phyloP scores from a whole-genome alignment of 441 rosid genomes.

The Lepidium campestre region DNA sequence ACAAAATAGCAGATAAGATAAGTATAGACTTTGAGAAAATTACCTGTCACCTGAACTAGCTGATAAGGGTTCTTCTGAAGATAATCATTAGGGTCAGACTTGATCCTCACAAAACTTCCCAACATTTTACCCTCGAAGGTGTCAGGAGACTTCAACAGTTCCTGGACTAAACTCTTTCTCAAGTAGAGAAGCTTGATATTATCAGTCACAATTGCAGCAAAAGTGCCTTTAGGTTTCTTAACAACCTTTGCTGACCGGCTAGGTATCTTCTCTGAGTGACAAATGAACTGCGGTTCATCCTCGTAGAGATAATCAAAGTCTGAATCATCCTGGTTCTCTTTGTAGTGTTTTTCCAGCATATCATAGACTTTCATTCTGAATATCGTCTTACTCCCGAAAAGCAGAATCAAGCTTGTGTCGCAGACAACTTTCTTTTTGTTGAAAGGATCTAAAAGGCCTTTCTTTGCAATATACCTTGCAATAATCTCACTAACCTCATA shows the following conservation, averaged over 20 bases:
- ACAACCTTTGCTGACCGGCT: conserved; percentile 22
- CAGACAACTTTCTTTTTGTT: conserved; percentile 52
- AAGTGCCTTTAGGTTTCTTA: conserved; percentile 35
- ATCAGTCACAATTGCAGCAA: conserved; percentile 46
- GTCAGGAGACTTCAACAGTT: conserved; percentile 37
- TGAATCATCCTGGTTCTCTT: conserved; percentile 43
- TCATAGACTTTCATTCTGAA: conserved; percentile 37
- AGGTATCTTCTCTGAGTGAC: conserved; percentile 23
- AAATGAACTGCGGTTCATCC: conserved; percentile 32
- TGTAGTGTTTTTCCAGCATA: conserved; percentile 45
- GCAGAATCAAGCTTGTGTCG: conserved; percentile 34
- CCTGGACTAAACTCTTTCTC: conserved; percentile 49
- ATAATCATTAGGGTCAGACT: conserved; percentile 54
- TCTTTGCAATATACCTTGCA: conserved; percentile 32
- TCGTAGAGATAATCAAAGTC: conserved; percentile 41
- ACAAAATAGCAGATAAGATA: not conserved
- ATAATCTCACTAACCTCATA: conserved; percentile 40
- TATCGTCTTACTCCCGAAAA: conserved; percentile 46
- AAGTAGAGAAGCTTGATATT: conserved; percentile 53
- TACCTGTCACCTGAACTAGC: conserved; percentile 62
- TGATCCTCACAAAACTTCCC: conserved; percentile 54
- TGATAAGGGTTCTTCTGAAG: conserved; percentile 46
- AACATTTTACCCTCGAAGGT: conserved; percentile 44
- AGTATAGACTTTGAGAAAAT: conserved; percentile 9
- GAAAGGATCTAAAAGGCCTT: conserved; percentile 30